Base-by-base conservation (phyloP, 176 grass and related monocot species). In the Ananas comosus region DNA sequence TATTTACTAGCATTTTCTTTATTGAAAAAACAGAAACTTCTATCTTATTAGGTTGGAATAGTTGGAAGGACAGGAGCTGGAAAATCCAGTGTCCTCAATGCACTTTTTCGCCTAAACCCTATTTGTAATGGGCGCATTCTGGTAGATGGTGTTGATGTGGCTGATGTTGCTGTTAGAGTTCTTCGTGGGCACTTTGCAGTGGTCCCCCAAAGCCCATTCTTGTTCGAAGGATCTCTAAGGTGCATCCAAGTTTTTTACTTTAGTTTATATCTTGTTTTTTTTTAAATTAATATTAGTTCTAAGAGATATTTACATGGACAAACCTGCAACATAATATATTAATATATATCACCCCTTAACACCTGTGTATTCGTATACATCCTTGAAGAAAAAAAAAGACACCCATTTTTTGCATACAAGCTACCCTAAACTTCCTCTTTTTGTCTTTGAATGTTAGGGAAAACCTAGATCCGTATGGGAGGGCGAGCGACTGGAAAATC, bases 21-120 rank as follows among this genome's bases (percentile, higher is more conserved):
- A 17, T 4, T 59, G 19, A 16, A 12, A n/a, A 59, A 19, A n/a
- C 54, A 17, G 14, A 9, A 17, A n/a, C 2, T 50, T 13, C 14
- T 9, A 12, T 63, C 29, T 81, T 71, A 68, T 78, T 87, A 96
- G 88, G 88, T 96, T 77, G 93, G 93, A 69, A 87, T 92, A 78
- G 81, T 96, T 64, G 93, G 92, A 64, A 92, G 93, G 85, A 96
- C 93, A 59, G 88, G 93, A 81, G 88, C 93, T 66, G 93, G 93
- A 22, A 96, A 96, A 82, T 96, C 93, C 48, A 96, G 93, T 89
- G 70, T 92, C 72, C 79, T 96, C 25, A 92, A 90, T 87, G 93
- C 88, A 79, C 83, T 96, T 64, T 87, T 92, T 54, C 86, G 81
- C 21, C 72, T 96, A 74, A 83, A 71, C 64, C 88, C 92, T 49